phyloP scores from a whole-genome alignment of 305 asterid species.

The Fraxinus ornus region DNA sequence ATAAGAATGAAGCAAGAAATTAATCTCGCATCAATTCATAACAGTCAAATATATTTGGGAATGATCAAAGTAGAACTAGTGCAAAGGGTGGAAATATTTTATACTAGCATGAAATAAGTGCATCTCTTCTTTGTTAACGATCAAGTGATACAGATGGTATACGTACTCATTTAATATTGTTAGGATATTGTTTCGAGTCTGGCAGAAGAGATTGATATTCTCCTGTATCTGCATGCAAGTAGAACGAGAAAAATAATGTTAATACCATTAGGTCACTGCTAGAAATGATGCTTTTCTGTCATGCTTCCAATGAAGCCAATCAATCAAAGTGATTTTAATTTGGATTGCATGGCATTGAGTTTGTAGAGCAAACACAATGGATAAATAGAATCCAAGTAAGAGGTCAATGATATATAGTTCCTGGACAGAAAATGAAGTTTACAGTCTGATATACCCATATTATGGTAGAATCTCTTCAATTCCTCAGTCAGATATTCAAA shows the following conservation, averaged over 20 bases:
- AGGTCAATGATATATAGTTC: not conserved
- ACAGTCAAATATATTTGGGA: not conserved
- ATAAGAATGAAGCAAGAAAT: not conserved
- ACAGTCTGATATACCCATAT: not conserved
- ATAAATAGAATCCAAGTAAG: constrained; percentile 13
- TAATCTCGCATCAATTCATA: not conserved
- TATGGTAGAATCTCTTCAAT: not conserved
- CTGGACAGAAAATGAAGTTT: constrained; percentile 1
- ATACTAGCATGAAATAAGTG: constrained; percentile 1
- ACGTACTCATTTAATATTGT: constrained; percentile 78
- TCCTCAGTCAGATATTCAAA: not conserved
- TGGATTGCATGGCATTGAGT: not conserved
- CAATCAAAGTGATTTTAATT: not conserved
- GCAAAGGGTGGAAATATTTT: not conserved
- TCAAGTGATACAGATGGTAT: constrained; percentile 10
- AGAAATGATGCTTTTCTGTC: constrained; percentile 14
- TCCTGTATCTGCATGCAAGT: constrained; percentile 68
- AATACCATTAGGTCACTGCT: constrained; percentile 13
- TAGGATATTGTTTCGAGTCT: constrained; percentile 69
- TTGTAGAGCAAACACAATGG: not conserved
- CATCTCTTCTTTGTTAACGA: constrained; percentile 8
- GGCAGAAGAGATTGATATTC: constrained; percentile 69
- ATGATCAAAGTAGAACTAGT: not conserved
- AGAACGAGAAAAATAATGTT: constrained; percentile 17
- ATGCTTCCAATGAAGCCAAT: constrained; percentile 5